Evolutionary conservation across 768 basidiomycete genomes (phyloP).

Genomic region (Tephrocybe rancida): DNA sequence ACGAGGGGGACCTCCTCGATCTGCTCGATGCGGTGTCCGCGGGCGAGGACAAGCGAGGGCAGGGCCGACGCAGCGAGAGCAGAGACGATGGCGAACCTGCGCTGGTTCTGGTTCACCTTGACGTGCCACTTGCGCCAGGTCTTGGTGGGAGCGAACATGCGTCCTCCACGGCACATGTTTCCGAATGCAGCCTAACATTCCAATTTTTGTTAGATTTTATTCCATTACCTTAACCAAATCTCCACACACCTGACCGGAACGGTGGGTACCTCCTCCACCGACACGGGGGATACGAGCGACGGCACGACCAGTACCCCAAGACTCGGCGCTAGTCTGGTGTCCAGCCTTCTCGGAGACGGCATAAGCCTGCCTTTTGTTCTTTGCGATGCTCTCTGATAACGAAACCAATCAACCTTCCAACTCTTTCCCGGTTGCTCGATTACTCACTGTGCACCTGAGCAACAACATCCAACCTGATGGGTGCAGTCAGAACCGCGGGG

Average conservation of each 20-base stretch:
- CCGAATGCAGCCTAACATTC: slow-evolving; percentile 88
- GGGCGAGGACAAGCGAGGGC: slow-evolving; percentile 97
- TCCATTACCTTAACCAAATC: not conserved
- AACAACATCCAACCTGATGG: slow-evolving; percentile 98
- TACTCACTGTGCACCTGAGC: slow-evolving; percentile 97
- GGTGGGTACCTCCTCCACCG: slow-evolving; percentile 97
- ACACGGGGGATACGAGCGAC: slow-evolving; percentile 99
- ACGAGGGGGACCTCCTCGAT: slow-evolving; percentile 97
- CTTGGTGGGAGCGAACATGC: slow-evolving; percentile 99
- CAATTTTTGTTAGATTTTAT: slow-evolving; percentile 7
- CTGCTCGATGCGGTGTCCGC: slow-evolving; percentile 98
- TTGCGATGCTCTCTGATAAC: slow-evolving; percentile 86
- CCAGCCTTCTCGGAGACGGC: slow-evolving; percentile 97
- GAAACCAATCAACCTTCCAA: slow-evolving; percentile 12
- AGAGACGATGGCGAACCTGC: slow-evolving; percentile 96
- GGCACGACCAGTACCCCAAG: slow-evolving; percentile 99
- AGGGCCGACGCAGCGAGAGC: slow-evolving; percentile 97
- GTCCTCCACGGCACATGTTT: slow-evolving; percentile 99
- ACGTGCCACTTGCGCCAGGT: slow-evolving; percentile 99
- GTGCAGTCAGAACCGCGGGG: slow-evolving; percentile 95
- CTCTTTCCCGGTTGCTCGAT: not conserved
- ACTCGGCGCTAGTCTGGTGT: slow-evolving; percentile 98
- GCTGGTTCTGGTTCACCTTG: slow-evolving; percentile 99
- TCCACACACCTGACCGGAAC: slow-evolving; percentile 84
- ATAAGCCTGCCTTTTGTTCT: slow-evolving; percentile 98